Evolutionary conservation across 306 rosid species (phyloP), one percentile per base, ranked within the genome.

Genomic region (Vigna angularis): DNA sequence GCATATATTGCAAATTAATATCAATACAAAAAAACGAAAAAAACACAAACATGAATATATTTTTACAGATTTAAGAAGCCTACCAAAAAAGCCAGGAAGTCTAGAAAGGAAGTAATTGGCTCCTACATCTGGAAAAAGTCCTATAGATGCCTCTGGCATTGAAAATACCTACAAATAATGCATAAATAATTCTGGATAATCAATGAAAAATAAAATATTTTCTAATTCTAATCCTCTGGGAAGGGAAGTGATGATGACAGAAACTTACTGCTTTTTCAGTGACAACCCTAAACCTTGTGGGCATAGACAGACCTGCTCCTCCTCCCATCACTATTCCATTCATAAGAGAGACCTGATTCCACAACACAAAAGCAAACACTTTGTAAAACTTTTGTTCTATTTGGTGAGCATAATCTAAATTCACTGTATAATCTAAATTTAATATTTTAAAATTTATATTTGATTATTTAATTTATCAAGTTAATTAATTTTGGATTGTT

Each of bases 251-350:
- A 26, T 34, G 38, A 4, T 34, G 38, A 36, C 1, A 70, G 45
- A 70, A 44, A 0, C 62, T 17, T 83, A 78, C 83, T 15, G 83
- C 38, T 32, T 73, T 82, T 36, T 77, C 79, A 1, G 85, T 77
- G 6, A 77, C 82, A 77, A 82, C 42, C 15, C 79, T 82, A 17
- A 73, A 80, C 2, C 1, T 73, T 32, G 79, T 45, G 62, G 47
- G 67, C 53, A 81, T 81, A 26, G 75, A 74, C 0, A 81, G 48
- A 17, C 75, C 80, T 36, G 84, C 76, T 47, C 84, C 84, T 6
- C 48, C 84, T 66, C 84, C 84, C 70, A 81, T 73, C n/a, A 74
- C 84, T 4, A 57, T 7, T 57, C 84, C 84, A 80, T 80, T 48
- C 7, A 80, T 73, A 0, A 80, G 70, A 56, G 55, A 53, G 2